Percentiles rank a stretch among this genome's conserved stretches.
These are phyloP conservation scores for Lolium multiflorum DNA, from an alignment of 176 grass and related monocot genomes.

Conservation along the genomic window DNA sequence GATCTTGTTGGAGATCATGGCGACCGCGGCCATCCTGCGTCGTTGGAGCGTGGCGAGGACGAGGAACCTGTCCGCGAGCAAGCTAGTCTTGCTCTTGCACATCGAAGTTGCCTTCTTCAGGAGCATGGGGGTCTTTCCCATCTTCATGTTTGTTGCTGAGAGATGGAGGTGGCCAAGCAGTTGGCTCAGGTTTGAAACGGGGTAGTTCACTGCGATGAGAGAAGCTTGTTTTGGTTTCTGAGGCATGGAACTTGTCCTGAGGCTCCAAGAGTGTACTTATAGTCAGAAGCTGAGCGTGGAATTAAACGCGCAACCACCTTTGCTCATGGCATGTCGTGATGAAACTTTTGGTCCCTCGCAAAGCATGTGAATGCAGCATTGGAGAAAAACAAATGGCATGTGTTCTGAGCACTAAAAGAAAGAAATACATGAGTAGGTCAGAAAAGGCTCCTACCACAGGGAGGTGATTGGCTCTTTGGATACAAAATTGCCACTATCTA, in stretches of 20 bases:
- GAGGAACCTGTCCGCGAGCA: neutral
- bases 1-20: neutral
- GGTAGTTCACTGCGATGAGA: neutral
- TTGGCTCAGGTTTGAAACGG: constrained; percentile 34
- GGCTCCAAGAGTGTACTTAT: neutral
- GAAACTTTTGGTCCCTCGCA: neutral
- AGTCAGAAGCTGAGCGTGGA: neutral
- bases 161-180: neutral
- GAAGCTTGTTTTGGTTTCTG: neutral
- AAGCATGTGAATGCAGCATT: neutral
- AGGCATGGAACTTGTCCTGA: constrained; percentile 53
- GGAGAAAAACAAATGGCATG: neutral
- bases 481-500: neutral
- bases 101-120: neutral
- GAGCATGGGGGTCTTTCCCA: neutral
- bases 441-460: neutral
- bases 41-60: neutral
- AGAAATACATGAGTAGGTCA: too few species aligned
- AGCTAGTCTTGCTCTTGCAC: neutral
- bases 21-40: neutral
- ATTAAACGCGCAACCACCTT: neutral
- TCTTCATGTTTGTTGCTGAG: neutral
- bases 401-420: too few species aligned
- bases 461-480: neutral
- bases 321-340: neutral